Conservation (phyloP, 140 eudicot genomes). For the Bidens hawaiensis region DNA sequence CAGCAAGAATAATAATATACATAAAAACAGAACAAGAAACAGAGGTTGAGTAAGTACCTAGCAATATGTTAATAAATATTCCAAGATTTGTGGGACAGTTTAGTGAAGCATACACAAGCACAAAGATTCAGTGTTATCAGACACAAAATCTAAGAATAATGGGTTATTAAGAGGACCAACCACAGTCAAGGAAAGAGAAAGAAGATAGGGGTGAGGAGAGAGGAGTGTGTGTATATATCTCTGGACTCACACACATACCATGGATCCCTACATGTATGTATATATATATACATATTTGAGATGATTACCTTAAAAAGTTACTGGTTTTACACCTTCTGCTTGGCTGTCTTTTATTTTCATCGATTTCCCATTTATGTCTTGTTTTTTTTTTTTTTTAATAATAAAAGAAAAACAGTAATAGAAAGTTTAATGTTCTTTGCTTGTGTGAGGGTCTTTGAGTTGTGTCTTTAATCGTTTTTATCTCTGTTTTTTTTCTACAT, state of each 20-base stretch:
- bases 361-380: constrained; percentile 10
- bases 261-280: constrained; percentile 23
- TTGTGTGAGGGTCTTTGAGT: constrained; percentile 11
- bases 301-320: constrained; percentile 33
- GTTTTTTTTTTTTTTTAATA: background rate
- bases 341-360: constrained; percentile 25
- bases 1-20: constrained; percentile 5
- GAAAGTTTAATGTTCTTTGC: constrained; percentile 14
- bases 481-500: constrained; percentile 15
- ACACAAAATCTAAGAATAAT: constrained; percentile 27
- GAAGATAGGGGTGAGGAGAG: too few relatives aligned
- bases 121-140: constrained; percentile 13
- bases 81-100: constrained; percentile 26
- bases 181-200: too few relatives aligned
- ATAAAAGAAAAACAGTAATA: background rate
- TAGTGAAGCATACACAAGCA: constrained; percentile 22
- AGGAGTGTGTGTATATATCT: too few relatives aligned
- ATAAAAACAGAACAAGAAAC: too few relatives aligned
- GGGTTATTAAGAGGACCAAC: too few relatives aligned
- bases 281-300: constrained; percentile 24
- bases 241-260: too few relatives aligned
- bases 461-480: constrained; percentile 19
- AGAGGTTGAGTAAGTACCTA: constrained; percentile 25
- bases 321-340: constrained; percentile 29
- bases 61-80: constrained; percentile 15